phyloP scores from a whole-genome alignment of 23 red algal genomes.

The Agarophyton chilense region DNA sequence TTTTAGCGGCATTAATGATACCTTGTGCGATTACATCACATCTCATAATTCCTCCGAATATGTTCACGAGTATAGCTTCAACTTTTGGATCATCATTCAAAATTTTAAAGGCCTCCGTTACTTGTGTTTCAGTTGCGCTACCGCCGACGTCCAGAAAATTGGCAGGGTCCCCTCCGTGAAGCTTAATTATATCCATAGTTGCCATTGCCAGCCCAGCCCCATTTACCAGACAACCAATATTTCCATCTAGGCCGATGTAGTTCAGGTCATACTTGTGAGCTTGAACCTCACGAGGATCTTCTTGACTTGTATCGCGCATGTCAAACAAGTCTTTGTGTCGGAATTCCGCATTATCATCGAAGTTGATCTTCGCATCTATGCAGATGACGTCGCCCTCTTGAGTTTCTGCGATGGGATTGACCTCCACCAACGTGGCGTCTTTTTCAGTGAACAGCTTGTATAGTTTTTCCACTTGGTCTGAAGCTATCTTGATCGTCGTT shows the following conservation, averaged over 20 bases:
- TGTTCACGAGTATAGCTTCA: constrained; percentile 95
- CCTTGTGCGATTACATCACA: constrained; percentile 99
- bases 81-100: constrained; percentile 88
- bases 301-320: constrained; percentile 88
- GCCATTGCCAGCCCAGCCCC: constrained; percentile 98
- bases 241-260: constrained; percentile 98
- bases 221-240: constrained; percentile 98
- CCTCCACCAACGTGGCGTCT: constrained; percentile 87
- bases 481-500: constrained; percentile 11
- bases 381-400: constrained; percentile 80
- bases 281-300: constrained; percentile 94
- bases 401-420: constrained; percentile 95
- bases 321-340: constrained; percentile 91
- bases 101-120: constrained; percentile 94
- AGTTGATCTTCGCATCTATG: constrained; percentile 98
- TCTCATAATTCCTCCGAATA: constrained; percentile 99
- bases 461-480: constrained; percentile 75
- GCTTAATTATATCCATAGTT: constrained; percentile 99
- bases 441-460: constrained; percentile 93
- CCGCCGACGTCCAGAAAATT: constrained; percentile 99
- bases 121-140: constrained; percentile 95
- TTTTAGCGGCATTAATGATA: constrained; percentile 93
- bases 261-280: constrained; percentile 87
- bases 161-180: constrained; percentile 96
- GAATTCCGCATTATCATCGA: constrained; percentile 98